A percentile compares a stretch with the other conserved stretches of the same genome.
These are phyloP conservation scores for Inonotus hispidus DNA, from an alignment of 1,284 basidiomycete species.

Conservation along the genomic window DNA sequence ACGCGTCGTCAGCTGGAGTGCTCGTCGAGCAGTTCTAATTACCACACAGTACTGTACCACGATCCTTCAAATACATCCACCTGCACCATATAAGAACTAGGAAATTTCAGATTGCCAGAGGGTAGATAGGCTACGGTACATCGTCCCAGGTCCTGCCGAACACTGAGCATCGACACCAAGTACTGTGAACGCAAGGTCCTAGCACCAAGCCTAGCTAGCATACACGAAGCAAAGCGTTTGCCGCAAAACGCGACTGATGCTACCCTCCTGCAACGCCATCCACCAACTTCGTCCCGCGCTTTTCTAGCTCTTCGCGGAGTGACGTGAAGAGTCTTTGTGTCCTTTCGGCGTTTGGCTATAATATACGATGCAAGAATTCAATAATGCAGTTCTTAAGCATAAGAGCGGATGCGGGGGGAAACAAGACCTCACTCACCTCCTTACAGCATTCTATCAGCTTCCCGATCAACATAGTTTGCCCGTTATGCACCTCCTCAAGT, in stretches of 20 bases:
- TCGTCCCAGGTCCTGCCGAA: neutral
- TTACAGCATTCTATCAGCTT: constrained; percentile 77
- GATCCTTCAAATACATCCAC: neutral
- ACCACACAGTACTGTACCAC: too few relatives aligned
- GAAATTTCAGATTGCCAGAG: neutral
- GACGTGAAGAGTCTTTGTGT: constrained; percentile 74
- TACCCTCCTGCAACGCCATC: constrained; percentile 48
- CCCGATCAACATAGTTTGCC: constrained; percentile 71
- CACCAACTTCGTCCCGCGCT: constrained; percentile 41
- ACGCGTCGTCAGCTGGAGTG: neutral
- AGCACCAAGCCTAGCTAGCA: neutral
- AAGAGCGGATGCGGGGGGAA: neutral
- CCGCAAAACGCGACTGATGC: neutral
- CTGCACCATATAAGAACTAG: neutral
- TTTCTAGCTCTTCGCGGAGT: constrained; percentile 74
- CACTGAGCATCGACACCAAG: too few relatives aligned
- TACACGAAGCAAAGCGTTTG: too few relatives aligned
- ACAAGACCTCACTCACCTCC: constrained; percentile 44
- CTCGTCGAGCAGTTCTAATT: neutral
- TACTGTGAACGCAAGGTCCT: neutral
- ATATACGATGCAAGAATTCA: too few relatives aligned
- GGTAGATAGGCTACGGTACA: neutral
- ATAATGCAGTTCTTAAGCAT: constrained; percentile 11
- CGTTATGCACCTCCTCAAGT: constrained; percentile 66
- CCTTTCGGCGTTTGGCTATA: constrained; percentile 71